These are phyloP conservation scores for Willaertia magna DNA, from an alignment of 208 protist species.

Conservation along the genomic window DNA sequence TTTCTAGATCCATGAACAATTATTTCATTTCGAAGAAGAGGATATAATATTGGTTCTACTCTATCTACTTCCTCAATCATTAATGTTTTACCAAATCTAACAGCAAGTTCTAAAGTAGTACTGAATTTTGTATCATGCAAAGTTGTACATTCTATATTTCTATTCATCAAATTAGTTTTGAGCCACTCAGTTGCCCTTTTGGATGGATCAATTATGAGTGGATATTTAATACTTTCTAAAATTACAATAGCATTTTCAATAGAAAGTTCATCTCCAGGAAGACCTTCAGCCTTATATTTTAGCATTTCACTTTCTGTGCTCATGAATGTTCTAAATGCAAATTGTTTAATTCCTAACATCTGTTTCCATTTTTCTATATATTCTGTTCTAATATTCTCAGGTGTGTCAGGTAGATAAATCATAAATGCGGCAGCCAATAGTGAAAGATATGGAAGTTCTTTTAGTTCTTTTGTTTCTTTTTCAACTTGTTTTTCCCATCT, in stretches of 20 bases:
- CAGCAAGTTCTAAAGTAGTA: slow-evolving; percentile 82
- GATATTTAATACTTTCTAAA: slow-evolving; percentile 61
- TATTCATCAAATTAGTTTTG: slow-evolving; percentile 56
- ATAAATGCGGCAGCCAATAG: slow-evolving; percentile 74
- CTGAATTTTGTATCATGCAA: slow-evolving; percentile 78
- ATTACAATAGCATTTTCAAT: slow-evolving; percentile 95
- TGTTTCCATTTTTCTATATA: slow-evolving; percentile 62
- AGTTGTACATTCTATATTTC: slow-evolving; percentile 65
- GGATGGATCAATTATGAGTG: slow-evolving; percentile 89
- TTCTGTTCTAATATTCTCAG: slow-evolving; percentile 61
- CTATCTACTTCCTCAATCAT: slow-evolving; percentile 85
- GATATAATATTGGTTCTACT: slow-evolving; percentile 88
- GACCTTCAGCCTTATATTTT: slow-evolving; percentile 81
- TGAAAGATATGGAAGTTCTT: slow-evolving; percentile 58
- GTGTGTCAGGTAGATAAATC: slow-evolving; percentile 72
- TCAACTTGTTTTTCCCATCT: slow-evolving; percentile 79
- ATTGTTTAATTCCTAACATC: slow-evolving; percentile 48
- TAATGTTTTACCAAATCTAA: slow-evolving; percentile 95
- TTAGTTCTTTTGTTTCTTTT: slow-evolving; percentile 47
- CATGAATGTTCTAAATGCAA: slow-evolving; percentile 78
- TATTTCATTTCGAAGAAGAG: slow-evolving; percentile 79
- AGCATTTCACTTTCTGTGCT: slow-evolving; percentile 81
- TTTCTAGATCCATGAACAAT: slow-evolving; percentile 68
- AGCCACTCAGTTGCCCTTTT: slow-evolving; percentile 78
- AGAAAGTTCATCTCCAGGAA: slow-evolving; percentile 84